Evolutionary conservation across 2,329 filamentous ascomycete species (phyloP), one percentile per base, ranked within the genome.

Genomic region (Sarocladium strictum): DNA sequence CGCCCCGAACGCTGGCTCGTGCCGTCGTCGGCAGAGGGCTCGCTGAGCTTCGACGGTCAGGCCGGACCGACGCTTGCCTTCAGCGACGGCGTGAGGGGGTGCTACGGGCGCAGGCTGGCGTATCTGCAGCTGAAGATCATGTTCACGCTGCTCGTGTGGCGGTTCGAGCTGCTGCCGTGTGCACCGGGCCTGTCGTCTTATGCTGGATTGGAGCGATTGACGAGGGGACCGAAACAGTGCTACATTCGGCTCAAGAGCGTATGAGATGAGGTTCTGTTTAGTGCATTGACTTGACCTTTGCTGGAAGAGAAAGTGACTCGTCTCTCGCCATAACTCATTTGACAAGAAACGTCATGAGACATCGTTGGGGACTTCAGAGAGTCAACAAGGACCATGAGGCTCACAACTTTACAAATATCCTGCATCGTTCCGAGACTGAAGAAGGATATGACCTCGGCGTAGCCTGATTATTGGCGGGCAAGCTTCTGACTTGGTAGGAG

Each of bases 61-160:
- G 63, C 67, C 0, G 68, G 69, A 0, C 71, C 71, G 0, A 49
- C 58, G 1, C 59, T 72, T 5, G 55, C 66, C 0, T 75, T 74
- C 56, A 67, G 72, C 0, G 12, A 66, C 1, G 72, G 72, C 0
- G 57, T 63, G 0, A 56, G 72, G 1, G 64, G 65, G 0, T 75
- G 72, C 40, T 74, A 63, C n/a, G 72, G 72, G 0, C 63, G 61
- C 40, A 61, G 56, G 21, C 56, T 68, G 26, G 66, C 62, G 1
- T 65, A 65, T 7, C 56, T 67, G 3, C 60, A 67, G 59, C 56
- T 67, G 47, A 60, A 60, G 27, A 59, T 68, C 24, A 56, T 64
- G 3, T 58, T 63, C 26, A 60, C 63, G 3, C 54, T 69, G 26
- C 37, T 67, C 10, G 40, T 64, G 2, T 69, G 67, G 66, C 57